A percentile compares a stretch with the other conserved stretches of the same genome.
phyloP scores from a whole-genome alignment of 352 stramenopile species.

The Pythium apleroticum region DNA sequence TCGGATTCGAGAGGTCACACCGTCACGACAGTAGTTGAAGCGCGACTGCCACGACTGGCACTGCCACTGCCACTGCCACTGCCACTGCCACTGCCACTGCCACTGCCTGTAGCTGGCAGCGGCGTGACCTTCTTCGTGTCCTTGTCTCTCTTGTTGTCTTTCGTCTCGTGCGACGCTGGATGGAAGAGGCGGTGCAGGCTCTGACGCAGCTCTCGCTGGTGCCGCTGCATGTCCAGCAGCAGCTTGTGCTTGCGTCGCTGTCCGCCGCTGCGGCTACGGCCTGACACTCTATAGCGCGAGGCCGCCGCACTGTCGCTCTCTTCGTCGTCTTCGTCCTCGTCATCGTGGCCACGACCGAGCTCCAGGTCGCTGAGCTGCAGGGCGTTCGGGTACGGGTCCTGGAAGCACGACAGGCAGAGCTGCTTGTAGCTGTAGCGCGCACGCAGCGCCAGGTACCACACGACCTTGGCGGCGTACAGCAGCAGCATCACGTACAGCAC shows the following conservation, averaged over 20 bases:
- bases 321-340: not conserved
- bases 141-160: not conserved
- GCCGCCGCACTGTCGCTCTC: not conserved
- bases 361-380: conserved; percentile 29
- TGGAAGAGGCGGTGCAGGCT: conserved; percentile 23
- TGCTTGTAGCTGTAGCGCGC: conserved; percentile 34
- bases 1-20: not conserved
- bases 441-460: conserved; percentile 41
- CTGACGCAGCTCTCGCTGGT: conserved; percentile 27
- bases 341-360: conserved; percentile 17
- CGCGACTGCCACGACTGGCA: no score
- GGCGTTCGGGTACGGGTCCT: conserved; percentile 35
- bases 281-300: not conserved
- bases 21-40: not conserved
- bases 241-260: conserved; percentile 6
- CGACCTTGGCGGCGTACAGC: conserved; percentile 37
- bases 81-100: no score
- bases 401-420: conserved; percentile 34
- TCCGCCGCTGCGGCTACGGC: not conserved
- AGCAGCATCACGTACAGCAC: conserved; percentile 33
- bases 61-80: no score
- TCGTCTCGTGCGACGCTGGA: not conserved
- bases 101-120: not conserved
- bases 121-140: not conserved
- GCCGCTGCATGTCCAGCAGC: conserved; percentile 23